Percentiles rank a stretch among this genome's conserved stretches.
phyloP scores from a whole-genome alignment of 495 filamentous ascomycete species.

The Penicillium soppii region DNA sequence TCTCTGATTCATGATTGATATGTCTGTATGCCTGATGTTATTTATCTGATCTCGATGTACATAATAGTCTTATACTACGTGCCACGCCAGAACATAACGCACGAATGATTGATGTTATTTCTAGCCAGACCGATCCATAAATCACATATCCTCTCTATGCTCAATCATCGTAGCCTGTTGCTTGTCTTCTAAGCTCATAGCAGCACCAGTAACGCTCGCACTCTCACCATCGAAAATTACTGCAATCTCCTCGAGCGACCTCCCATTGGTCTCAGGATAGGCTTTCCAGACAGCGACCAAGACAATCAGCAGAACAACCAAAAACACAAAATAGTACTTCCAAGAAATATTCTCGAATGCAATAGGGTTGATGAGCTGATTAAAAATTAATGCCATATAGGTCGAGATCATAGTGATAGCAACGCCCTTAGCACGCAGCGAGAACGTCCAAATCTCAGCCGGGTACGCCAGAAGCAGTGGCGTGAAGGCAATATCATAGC shows the following conservation, averaged over 20 bases:
- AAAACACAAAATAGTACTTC: constrained; percentile 61
- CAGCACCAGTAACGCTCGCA: not conserved
- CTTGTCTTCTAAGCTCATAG: not conserved
- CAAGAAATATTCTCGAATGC: constrained; percentile 44
- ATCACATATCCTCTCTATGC: not conserved
- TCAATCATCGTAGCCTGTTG: not conserved
- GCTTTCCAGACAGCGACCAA: constrained; percentile 56
- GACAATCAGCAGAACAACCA: constrained; percentile 52
- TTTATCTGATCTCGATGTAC: not conserved
- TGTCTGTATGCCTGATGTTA: not conserved
- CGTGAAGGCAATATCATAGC: constrained; percentile 57
- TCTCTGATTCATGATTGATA: not conserved
- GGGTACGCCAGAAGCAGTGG: constrained; percentile 59
- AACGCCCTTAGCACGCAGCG: constrained; percentile 66
- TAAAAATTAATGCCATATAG: constrained; percentile 52
- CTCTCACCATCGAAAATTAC: constrained; percentile 50
- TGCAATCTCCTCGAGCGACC: constrained; percentile 60
- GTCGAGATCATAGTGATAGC: constrained; percentile 57
- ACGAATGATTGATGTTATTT: too few relatives aligned
- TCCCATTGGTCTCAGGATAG: constrained; percentile 61
- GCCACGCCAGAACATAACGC: not conserved
- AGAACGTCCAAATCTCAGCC: constrained; percentile 62
- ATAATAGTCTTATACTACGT: not conserved
- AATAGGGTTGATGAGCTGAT: constrained; percentile 56
- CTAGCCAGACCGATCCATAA: not conserved